Base-by-base conservation (phyloP, 305 asterid genomes). In the Fraxinus dipetala region DNA sequence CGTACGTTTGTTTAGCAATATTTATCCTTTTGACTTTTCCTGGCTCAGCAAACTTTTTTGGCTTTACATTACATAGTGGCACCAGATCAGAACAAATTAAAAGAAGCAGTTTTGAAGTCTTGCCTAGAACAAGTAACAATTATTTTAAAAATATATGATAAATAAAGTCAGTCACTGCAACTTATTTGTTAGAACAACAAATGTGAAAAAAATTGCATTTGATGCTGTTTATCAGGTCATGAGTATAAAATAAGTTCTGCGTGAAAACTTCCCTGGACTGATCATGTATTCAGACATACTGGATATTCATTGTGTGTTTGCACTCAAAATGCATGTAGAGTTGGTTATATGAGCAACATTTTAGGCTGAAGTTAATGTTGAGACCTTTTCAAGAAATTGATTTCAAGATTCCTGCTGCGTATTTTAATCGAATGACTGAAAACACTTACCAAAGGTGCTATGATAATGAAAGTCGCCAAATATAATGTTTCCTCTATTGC, bases 11-110 rank as follows among this genome's bases (percentile, higher is more conserved):
- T 75, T 69, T 81, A 36, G 22, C 34, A 67, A 67, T 67, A 67
- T 67, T 13, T 67, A 69, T 78, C 31, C 5, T 43, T 81, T 81
- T 51, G 45, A 48, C 72, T 61, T 61, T 54, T 82, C 75, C 76
- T 63, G 30, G 78, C 54, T 40, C 30, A 34, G 81, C 78, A 77
- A 76, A 72, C 70, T 40, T 74, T 28, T 63, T 28, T 63, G 72
- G 72, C 72, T 22, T 63, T 24, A 22, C 6, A 63, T 63, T 63
- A 61, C 72, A 9, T 22, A 63, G 34, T 63, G n/a, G 72, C 31
- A 24, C 6, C 72, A 9, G 30, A 59, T 20, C 69, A 59, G 69
- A 59, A 59, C 69, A 59, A 59, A 18, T 59, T 59, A 59, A 59
- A 59, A 20, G 69, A 20, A 59, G 30, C 69, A 59, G 30, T 18